Percentiles rank a stretch among this genome's conserved stretches.
Evolutionary conservation across 2,329 filamentous ascomycete species (phyloP).

Genomic region (Fusarium torreyae): DNA sequence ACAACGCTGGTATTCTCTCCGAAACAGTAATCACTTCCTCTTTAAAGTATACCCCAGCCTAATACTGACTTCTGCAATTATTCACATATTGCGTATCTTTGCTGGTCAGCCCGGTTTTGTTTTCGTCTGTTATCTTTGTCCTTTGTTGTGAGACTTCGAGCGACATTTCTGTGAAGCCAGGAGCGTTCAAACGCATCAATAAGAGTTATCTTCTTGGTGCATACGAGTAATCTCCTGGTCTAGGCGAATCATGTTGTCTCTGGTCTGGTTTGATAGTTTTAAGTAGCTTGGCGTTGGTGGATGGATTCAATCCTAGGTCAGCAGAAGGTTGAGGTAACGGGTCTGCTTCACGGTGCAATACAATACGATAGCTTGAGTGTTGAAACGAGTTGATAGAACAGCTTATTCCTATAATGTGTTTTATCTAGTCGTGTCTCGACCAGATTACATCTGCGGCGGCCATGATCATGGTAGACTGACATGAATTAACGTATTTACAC

Average conservation of each 20-base stretch:
- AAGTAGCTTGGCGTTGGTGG: conserved; percentile 51
- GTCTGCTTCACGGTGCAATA: conserved; percentile 36
- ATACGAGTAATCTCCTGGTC: conserved; percentile 32
- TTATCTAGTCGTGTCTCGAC: neutral
- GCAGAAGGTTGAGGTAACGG: conserved; percentile 23
- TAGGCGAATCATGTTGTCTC: conserved; percentile 14
- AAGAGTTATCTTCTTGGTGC: conserved; percentile 27
- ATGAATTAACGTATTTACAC: no score
- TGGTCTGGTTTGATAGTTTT: conserved; percentile 40
- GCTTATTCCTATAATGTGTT: neutral
- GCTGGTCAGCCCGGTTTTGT: conserved; percentile 22
- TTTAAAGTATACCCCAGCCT: conserved; percentile 48
- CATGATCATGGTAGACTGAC: neutral
- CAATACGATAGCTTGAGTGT: conserved; percentile 41
- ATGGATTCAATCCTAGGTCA: conserved; percentile 41
- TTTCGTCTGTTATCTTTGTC: conserved; percentile 26
- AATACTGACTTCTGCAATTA: conserved; percentile 23
- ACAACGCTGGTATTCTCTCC: conserved; percentile 35
- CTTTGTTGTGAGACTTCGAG: conserved; percentile 13
- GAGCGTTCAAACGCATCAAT: conserved; percentile 14
- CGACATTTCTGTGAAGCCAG: conserved; percentile 25
- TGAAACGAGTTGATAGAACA: conserved; percentile 31
- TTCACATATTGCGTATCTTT: conserved; percentile 16
- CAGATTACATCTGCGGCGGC: neutral
- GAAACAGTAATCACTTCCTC: conserved; percentile 12